phyloP scores from a whole-genome alignment of 257 asterid species.

The Nicotiana knightiana region DNA sequence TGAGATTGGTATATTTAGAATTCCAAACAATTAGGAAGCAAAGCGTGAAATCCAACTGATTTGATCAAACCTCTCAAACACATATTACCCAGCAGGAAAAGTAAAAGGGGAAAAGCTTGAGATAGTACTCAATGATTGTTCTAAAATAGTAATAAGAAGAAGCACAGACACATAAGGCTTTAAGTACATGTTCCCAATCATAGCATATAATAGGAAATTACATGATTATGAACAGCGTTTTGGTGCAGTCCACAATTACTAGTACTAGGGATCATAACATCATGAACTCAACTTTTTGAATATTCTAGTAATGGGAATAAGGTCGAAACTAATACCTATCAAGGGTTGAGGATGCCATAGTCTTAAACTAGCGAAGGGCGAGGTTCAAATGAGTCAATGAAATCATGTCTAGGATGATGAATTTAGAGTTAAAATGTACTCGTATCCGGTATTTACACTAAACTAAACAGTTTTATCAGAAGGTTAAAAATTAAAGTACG shows the following conservation, averaged over 20 bases:
- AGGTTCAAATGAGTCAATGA: not conserved
- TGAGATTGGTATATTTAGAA: not conserved
- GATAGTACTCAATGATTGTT: conserved; percentile 10
- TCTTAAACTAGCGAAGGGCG: too few species aligned
- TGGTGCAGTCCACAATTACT: not conserved
- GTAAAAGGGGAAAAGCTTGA: not conserved
- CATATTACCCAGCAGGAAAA: not conserved
- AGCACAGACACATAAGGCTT: conserved; percentile 9
- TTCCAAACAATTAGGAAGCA: not conserved
- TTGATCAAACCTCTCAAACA: not conserved
- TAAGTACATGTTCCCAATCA: conserved; percentile 20
- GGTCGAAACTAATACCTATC: not conserved
- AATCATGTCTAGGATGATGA: not conserved
- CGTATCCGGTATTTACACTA: too few species aligned
- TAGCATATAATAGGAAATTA: not conserved
- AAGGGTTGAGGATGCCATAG: not conserved
- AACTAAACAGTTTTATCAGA: too few species aligned
- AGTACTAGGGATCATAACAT: not conserved
- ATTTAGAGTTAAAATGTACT: too few species aligned
- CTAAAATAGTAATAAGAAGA: not conserved
- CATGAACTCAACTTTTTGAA: not conserved
- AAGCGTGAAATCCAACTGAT: not conserved
- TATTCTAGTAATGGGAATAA: not conserved
- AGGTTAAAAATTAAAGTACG: too few species aligned
- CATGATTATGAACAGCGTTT: conserved; percentile 5